Evolutionary conservation across 2,329 filamentous ascomycete genomes (phyloP), one percentile per base, ranked within the genome.

Genomic region (Fusarium gaditjirri): DNA sequence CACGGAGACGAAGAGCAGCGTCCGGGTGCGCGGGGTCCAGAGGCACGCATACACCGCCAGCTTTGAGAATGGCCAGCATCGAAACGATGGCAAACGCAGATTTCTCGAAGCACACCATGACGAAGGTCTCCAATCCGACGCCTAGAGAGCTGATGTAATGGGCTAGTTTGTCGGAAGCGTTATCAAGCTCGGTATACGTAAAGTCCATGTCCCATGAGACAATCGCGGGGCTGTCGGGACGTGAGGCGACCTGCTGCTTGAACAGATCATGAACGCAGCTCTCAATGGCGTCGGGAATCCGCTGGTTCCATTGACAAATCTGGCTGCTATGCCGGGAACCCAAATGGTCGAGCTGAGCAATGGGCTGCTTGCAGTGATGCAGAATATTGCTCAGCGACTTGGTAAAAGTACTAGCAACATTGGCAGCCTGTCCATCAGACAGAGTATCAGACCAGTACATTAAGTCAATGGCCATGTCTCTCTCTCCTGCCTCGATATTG

Each of bases 371-470:
- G 41, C 25, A 49, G 3, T 68, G 39, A 29, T 71, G 63, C 0
- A 76, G 53, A 11, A 76, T 53, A 29, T 75, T 76, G n/a, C 68
- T 64, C 2, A 76, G 74, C 12, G 66, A 60, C 2, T 64, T 59
- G 8, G 65, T 69, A 29, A 77, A 72, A 1, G 68, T 59, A 35
- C 57, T 64, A 5, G 70, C 70, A 25, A 75, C 68, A 53, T 75
- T 75, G 17, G 38, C 9, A 12, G 73, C 73, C 9, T 75, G 73
- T 1, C 68, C 50, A 12, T 74, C 46, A 13, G 73, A 75, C 19
- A 75, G 35, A 0, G 61, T 72, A 38, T 75, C 73, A 0, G 73
- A 72, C 73, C 73, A 75, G 53, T 75, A 75, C 73, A 75, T 75
- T n/a, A 75, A 16, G 21, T 75, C 73, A 29, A 75, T 58, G 10